These are phyloP conservation scores for Pisolithus microcarpus DNA, from an alignment of 768 basidiomycete species.

Conservation along the genomic window DNA sequence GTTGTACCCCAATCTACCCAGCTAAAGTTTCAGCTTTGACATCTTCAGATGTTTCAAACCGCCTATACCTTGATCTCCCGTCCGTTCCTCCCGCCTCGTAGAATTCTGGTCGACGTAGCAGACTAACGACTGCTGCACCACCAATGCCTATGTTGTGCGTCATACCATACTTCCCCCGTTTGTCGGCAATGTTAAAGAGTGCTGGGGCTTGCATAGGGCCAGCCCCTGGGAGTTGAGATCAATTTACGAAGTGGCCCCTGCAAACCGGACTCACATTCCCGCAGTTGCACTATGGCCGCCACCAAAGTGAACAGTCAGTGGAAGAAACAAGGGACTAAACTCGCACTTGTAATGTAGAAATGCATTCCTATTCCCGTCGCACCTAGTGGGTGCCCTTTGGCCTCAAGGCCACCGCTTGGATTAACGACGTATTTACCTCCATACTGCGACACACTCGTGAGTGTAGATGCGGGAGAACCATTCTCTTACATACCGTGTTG, in stretches of 20 bases:
- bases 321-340: background rate
- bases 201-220: conserved; percentile 79
- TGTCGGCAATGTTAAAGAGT: conserved; percentile 54
- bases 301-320: conserved; percentile 1
- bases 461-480: background rate
- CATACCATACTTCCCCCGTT: conserved; percentile 70
- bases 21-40: background rate
- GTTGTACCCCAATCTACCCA: conserved; percentile 66
- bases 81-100: conserved; percentile 59
- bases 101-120: conserved; percentile 74
- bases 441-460: conserved; percentile 38
- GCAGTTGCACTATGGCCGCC: conserved; percentile 55
- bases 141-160: conserved; percentile 83
- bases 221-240: conserved; percentile 45
- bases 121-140: conserved; percentile 69
- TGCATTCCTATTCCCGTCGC: conserved; percentile 84
- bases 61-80: conserved; percentile 52
- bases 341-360: conserved; percentile 74
- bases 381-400: conserved; percentile 84
- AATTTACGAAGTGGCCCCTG: background rate
- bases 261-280: conserved; percentile 44
- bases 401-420: conserved; percentile 79
- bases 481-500: conserved; percentile 52
- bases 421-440: conserved; percentile 83
- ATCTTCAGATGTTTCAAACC: background rate